A percentile compares a stretch with the other conserved stretches of the same genome.
These are phyloP conservation scores for Saccharomycopsis sp. DNA, from an alignment of 805 yeast species.

Conservation along the genomic window DNA sequence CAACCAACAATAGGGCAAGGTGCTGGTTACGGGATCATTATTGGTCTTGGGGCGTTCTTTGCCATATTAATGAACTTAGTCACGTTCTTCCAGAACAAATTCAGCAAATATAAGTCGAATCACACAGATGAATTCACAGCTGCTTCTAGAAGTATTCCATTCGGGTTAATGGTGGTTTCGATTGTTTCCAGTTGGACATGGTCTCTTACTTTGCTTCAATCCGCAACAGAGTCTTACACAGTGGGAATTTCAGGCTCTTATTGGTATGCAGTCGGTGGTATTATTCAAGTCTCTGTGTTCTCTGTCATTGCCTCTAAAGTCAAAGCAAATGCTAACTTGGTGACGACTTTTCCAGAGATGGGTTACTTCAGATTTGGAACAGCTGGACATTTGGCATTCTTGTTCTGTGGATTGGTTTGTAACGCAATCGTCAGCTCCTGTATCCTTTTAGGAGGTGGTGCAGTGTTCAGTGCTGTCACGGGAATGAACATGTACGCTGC, in stretches of 20 bases:
- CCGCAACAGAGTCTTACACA: slow-evolving; percentile 29
- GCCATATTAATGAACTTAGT: slow-evolving; percentile 37
- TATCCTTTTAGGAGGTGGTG: slow-evolving; percentile 40
- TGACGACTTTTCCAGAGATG: slow-evolving; percentile 37
- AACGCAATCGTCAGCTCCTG: slow-evolving; percentile 37
- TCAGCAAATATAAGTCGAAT: slow-evolving; percentile 27
- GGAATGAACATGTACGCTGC: slow-evolving; percentile 44
- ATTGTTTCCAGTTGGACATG: slow-evolving; percentile 38
- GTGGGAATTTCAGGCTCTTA: slow-evolving; percentile 30
- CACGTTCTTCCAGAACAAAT: slow-evolving; percentile 32
- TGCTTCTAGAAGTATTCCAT: slow-evolving; percentile 37
- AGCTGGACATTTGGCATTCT: slow-evolving; percentile 32
- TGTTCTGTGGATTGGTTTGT: slow-evolving; percentile 34
- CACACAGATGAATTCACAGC: slow-evolving; percentile 37
- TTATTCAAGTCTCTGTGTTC: slow-evolving; percentile 31
- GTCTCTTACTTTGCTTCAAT: slow-evolving; percentile 29
- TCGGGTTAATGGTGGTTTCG: slow-evolving; percentile 38
- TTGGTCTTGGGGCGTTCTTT: slow-evolving; percentile 71
- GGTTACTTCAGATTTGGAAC: slow-evolving; percentile 36
- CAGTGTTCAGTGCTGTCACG: slow-evolving; percentile 34
- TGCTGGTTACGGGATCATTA: slow-evolving; percentile 82
- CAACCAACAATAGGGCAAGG: slow-evolving; percentile 53
- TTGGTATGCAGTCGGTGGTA: slow-evolving; percentile 27
- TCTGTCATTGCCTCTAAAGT: slow-evolving; percentile 32
- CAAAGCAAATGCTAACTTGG: slow-evolving; percentile 32